Conservation (phyloP, 2,329 filamentous ascomycete species). For the Acrocalymma vagum region DNA sequence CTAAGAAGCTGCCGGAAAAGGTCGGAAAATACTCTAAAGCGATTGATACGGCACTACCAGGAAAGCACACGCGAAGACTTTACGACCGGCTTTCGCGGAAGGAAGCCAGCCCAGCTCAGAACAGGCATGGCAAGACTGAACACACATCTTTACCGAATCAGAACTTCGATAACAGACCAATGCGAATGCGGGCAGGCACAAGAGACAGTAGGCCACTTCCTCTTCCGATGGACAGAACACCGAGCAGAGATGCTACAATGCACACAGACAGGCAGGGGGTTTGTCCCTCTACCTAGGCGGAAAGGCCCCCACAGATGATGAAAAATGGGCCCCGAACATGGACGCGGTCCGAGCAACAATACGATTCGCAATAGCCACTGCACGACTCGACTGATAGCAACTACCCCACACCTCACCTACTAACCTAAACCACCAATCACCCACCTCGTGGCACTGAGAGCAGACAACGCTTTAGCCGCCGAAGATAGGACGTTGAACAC, state of each 20-base stretch:
- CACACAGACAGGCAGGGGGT: constrained; percentile 12
- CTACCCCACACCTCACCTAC: constrained; percentile 3
- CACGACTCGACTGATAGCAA: constrained; percentile 8
- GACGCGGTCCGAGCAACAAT: constrained; percentile 6
- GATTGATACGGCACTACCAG: constrained; percentile 14
- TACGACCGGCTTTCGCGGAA: constrained; percentile 12
- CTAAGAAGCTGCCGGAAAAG: constrained; percentile 13
- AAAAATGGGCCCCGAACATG: constrained; percentile 10
- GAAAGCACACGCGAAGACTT: constrained; percentile 14
- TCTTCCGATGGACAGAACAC: constrained; percentile 11
- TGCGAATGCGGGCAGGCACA: constrained; percentile 7
- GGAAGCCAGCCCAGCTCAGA: constrained; percentile 14
- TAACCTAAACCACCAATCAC: constrained; percentile 9
- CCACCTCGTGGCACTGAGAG: constrained; percentile 10
- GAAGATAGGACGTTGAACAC: constrained; percentile 17
- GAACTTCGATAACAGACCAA: constrained; percentile 10
- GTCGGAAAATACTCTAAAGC: constrained; percentile 12
- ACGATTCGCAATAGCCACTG: constrained; percentile 3
- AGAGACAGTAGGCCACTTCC: constrained; percentile 11
- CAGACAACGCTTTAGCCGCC: constrained; percentile 13
- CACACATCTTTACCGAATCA: constrained; percentile 14
- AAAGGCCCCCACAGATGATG: constrained; percentile 12
- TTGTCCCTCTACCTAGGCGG: constrained; percentile 13
- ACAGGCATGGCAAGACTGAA: constrained; percentile 17
- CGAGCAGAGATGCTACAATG: constrained; percentile 10